Base-by-base conservation (phyloP, 2,329 filamentous ascomycete genomes). In the Lachnellula subtilissima region DNA sequence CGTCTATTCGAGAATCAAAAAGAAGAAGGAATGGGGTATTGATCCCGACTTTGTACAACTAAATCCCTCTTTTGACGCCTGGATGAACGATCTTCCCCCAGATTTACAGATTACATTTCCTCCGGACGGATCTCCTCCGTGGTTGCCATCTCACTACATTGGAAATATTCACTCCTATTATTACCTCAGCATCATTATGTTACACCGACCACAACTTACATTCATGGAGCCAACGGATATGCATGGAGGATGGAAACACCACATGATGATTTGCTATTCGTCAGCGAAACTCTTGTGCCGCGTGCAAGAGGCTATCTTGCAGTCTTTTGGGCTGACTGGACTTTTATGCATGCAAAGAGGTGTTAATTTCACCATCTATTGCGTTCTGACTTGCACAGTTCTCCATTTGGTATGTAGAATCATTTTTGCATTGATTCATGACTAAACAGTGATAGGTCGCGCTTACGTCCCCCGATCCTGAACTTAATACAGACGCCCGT, bases 321-420 rank as follows among this genome's bases (percentile, higher is more conserved):
- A 87, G 53, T 81, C 83, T 0, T 96, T 86, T 70, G 90, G 91
- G 2, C 76, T 96, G 58, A 82, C 82, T 15, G 93, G 92, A 0
- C 77, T 97, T 15, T 80, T 94, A 64, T 95, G 87, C 73, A 97
- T 97, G 93, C 87, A 93, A 67, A 83, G 93, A 63, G 93, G 93
- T 40, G 91, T 96, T 70, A 96, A 92, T 72, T 97, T 96, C 67
- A 91, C 90, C 5, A 91, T 97, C n/a, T 97, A 97, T 68, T 85
- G 87, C 54, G 85, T 96, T 25, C 76, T 97, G 47, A 94, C 91
- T 0, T 96, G 92, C 75, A 92, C 93, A 23, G 92, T 97, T 73
- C 81, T 97, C 53, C 92, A 97, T 72, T 74, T 97, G 73, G 93
- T 97, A 78, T 73, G 90, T 81, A 49, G 28, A 42, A 48, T 50